Conservation (phyloP, 345 rosid species). For the Psidium friedrichsthalianum region DNA sequence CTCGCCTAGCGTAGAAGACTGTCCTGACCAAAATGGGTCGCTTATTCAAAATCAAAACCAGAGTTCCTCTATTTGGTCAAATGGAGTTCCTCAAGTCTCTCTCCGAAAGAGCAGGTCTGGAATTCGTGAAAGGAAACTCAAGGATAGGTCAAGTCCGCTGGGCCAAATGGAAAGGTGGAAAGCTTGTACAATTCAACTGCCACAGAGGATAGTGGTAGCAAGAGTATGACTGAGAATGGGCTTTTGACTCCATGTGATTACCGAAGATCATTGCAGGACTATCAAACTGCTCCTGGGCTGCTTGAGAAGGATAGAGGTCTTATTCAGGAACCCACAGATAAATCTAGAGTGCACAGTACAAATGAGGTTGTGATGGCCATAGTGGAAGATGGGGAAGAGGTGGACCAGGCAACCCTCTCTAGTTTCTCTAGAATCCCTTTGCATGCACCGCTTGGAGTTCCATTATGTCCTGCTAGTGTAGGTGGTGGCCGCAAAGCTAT, state of each 20-base stretch:
- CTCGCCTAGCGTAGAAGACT: constrained; percentile 39
- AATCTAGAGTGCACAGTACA: constrained; percentile 19
- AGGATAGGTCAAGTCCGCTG: constrained; percentile 71
- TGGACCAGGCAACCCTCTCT: constrained; percentile 28
- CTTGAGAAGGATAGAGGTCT: constrained; percentile 38
- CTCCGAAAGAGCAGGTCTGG: constrained; percentile 63
- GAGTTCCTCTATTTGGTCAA: constrained; percentile 51
- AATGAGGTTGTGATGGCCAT: constrained; percentile 22
- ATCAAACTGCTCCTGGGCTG: constrained; percentile 35
- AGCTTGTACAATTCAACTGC: constrained; percentile 37
- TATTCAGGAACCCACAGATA: constrained; percentile 23
- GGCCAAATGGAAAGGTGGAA: constrained; percentile 79
- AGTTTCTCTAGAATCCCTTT: constrained; percentile 39
- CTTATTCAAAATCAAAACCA: constrained; percentile 45
- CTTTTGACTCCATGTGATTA: constrained; percentile 50
- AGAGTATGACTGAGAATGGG: constrained; percentile 46
- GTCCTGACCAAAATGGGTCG: constrained; percentile 41
- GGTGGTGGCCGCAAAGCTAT: constrained; percentile 51
- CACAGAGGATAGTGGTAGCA: constrained; percentile 37
- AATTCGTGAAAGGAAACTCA: constrained; percentile 45
- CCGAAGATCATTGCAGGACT: constrained; percentile 45
- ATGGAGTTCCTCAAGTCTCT: constrained; percentile 66
- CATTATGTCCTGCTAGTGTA: constrained; percentile 56
- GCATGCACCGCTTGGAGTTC: constrained; percentile 71
- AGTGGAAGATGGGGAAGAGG: constrained; percentile 43